Percentiles rank a stretch among this genome's conserved stretches.
Evolutionary conservation across 2,329 filamentous ascomycete genomes (phyloP).

Genomic region (Neonectria sp.): DNA sequence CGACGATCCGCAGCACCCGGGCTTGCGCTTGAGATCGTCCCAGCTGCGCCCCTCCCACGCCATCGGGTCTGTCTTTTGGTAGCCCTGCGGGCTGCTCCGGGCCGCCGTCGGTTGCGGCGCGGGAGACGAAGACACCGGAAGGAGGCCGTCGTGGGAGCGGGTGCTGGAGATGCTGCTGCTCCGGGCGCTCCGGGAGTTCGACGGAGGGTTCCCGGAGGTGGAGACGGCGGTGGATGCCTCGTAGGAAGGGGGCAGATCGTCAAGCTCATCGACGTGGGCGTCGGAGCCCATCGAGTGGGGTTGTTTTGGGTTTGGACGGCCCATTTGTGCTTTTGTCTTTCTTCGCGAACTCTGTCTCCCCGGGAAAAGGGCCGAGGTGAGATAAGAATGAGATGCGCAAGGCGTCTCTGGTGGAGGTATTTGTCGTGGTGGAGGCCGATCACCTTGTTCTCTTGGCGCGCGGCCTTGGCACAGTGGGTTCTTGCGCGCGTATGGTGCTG

Average conservation of each 20-base stretch:
- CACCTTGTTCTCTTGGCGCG: not conserved
- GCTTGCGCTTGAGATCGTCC: slow-evolving; percentile 12
- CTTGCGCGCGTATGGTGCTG: not conserved
- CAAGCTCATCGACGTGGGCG: slow-evolving; percentile 10
- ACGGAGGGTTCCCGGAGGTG: not conserved
- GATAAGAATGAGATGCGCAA: slow-evolving; percentile 18
- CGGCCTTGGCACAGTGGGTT: slow-evolving; percentile 3
- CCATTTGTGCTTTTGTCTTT: slow-evolving; percentile 12
- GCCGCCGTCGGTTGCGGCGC: not conserved
- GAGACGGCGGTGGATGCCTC: slow-evolving; percentile 22
- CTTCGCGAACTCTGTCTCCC: slow-evolving; percentile 5
- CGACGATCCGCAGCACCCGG: slow-evolving; percentile 29
- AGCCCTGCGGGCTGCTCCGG: not conserved
- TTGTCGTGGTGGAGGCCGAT: not conserved
- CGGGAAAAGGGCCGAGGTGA: slow-evolving; percentile 7
- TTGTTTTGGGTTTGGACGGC: slow-evolving; percentile 13
- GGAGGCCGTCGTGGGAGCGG: slow-evolving; percentile 17
- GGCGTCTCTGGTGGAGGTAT: not conserved
- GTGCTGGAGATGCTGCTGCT: slow-evolving; percentile 22
- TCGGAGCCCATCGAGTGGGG: slow-evolving; percentile 2
- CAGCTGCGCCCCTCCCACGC: slow-evolving; percentile 22
- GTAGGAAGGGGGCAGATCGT: slow-evolving; percentile 27
- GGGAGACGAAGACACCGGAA: not conserved
- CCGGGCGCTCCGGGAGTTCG: not conserved
- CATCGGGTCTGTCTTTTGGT: slow-evolving; percentile 24